These are phyloP conservation scores for Zymoseptoria passerinii DNA, from an alignment of 2,329 filamentous ascomycete species.

Conservation along the genomic window DNA sequence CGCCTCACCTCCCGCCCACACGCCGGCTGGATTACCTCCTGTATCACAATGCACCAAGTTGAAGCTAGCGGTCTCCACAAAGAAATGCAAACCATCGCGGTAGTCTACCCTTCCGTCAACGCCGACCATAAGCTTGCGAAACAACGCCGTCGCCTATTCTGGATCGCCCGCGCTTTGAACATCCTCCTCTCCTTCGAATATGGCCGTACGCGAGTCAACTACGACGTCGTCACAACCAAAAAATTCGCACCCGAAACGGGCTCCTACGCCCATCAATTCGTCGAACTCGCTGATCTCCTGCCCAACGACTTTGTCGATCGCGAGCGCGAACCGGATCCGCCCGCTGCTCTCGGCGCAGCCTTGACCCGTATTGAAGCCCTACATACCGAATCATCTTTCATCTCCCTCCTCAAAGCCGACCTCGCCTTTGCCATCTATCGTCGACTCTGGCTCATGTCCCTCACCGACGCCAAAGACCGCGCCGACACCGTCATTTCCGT, in stretches of 20 bases:
- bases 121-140: conserved; percentile 27
- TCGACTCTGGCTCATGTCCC: conserved; percentile 33
- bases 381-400: conserved; percentile 29
- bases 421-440: conserved; percentile 44
- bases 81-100: conserved; percentile 32
- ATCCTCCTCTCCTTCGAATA: conserved; percentile 53
- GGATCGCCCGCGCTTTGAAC: conserved; percentile 49
- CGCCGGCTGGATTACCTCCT: conserved; percentile 50
- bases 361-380: conserved; percentile 28
- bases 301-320: conserved; percentile 29
- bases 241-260: conserved; percentile 25
- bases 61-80: conserved; percentile 46
- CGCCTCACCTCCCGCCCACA: conserved; percentile 47
- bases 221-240: conserved; percentile 39
- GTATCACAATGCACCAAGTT: conserved; percentile 50
- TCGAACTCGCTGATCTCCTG: conserved; percentile 28
- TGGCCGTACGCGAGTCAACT: conserved; percentile 44
- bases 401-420: conserved; percentile 44
- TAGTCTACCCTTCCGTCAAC: conserved; percentile 26
- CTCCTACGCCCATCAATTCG: conserved; percentile 25
- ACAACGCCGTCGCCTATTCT: conserved; percentile 31
- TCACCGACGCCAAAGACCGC: conserved; percentile 31
- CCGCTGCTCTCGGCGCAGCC: conserved; percentile 25
- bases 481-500: conserved; percentile 31
- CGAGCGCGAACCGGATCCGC: conserved; percentile 29